Evolutionary conservation across 768 basidiomycete genomes (phyloP).

Genomic region (Termitomyces sp.): DNA sequence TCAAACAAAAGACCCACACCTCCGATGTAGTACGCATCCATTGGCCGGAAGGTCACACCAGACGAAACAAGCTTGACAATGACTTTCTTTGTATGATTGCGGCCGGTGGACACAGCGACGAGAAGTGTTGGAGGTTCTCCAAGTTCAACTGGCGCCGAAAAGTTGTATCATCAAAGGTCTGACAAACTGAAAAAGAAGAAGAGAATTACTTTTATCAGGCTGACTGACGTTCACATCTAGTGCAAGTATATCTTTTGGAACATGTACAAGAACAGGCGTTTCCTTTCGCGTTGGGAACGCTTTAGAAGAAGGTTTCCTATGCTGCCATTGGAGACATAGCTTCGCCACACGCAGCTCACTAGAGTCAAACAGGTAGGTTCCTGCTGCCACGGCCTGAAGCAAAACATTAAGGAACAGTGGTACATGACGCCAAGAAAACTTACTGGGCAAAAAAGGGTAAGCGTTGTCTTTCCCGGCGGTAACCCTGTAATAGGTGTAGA

Average conservation of each 20-base stretch:
- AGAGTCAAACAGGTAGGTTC: constrained; percentile 61
- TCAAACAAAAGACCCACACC: constrained; percentile 17
- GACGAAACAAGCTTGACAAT: constrained; percentile 50
- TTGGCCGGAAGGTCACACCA: constrained; percentile 44
- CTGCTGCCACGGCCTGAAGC: constrained; percentile 60
- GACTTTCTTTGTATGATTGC: constrained; percentile 56
- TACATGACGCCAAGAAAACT: constrained; percentile 17
- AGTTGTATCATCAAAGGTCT: background rate
- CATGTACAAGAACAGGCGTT: constrained; percentile 41
- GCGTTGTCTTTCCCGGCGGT: constrained; percentile 48
- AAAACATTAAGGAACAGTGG: background rate
- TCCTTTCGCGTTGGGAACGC: constrained; percentile 20
- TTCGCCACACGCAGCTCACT: constrained; percentile 62
- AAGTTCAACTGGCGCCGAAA: constrained; percentile 48
- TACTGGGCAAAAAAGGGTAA: constrained; percentile 71
- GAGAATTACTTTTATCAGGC: constrained; percentile 37
- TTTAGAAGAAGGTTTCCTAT: constrained; percentile 33
- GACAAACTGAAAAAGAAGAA: background rate
- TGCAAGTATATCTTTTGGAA: constrained; percentile 58
- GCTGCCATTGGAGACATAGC: constrained; percentile 61
- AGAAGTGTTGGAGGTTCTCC: constrained; percentile 50
- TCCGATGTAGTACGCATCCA: constrained; percentile 34
- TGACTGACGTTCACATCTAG: constrained; percentile 60
- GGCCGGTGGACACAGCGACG: constrained; percentile 57
- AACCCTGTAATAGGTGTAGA: constrained; percentile 35